Evolutionary conservation across 768 basidiomycete species (phyloP).

Genomic region (Sistotremastrum suecicum): DNA sequence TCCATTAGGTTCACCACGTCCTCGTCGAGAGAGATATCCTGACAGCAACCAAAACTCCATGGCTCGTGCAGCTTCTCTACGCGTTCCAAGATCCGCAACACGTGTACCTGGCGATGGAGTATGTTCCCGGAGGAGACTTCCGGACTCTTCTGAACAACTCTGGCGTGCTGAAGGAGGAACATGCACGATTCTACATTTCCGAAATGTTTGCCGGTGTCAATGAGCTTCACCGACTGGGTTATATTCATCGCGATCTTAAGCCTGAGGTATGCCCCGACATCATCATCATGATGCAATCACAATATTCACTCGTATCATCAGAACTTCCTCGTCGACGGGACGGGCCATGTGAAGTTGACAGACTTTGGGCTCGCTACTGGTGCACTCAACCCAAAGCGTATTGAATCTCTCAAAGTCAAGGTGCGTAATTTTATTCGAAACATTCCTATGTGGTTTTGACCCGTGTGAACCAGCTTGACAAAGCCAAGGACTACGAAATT

Average conservation of each 20-base stretch:
- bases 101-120: slow-evolving; percentile 98
- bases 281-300: neutral
- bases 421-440: slow-evolving; percentile 22
- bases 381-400: slow-evolving; percentile 84
- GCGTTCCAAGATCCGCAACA: slow-evolving; percentile 89
- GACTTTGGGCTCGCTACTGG: slow-evolving; percentile 98
- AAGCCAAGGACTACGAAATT: slow-evolving; percentile 87
- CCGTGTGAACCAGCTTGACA: slow-evolving; percentile 54
- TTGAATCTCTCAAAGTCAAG: slow-evolving; percentile 90
- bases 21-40: slow-evolving; percentile 96
- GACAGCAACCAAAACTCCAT: slow-evolving; percentile 93
- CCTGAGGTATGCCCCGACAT: slow-evolving; percentile 61
- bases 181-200: slow-evolving; percentile 91
- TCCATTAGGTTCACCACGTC: slow-evolving; percentile 81
- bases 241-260: slow-evolving; percentile 96
- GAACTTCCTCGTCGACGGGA: slow-evolving; percentile 95
- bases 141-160: slow-evolving; percentile 95
- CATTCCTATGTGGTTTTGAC: neutral
- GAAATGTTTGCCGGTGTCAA: slow-evolving; percentile 96
- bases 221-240: slow-evolving; percentile 93
- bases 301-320: slow-evolving; percentile 14
- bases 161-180: slow-evolving; percentile 93
- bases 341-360: slow-evolving; percentile 93
- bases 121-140: slow-evolving; percentile 97
- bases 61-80: slow-evolving; percentile 89